Evolutionary conservation across 2,329 filamentous ascomycete genomes (phyloP).

Genomic region (Drechslerella dactyloides): DNA sequence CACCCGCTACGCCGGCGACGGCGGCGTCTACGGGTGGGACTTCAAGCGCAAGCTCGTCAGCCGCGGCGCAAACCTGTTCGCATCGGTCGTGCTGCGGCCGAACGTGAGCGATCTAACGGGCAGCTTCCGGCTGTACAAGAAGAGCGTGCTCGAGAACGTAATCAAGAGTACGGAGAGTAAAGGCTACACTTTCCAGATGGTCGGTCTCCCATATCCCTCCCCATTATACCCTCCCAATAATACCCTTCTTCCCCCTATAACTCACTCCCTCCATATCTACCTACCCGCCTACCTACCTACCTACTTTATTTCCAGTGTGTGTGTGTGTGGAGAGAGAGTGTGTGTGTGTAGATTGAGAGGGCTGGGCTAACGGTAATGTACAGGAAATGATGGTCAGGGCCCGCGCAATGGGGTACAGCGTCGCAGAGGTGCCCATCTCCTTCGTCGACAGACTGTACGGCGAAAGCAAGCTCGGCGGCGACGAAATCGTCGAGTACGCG

Average conservation of each 20-base stretch:
- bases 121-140: constrained; percentile 94
- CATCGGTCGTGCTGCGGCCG: constrained; percentile 88
- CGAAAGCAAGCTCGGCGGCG: constrained; percentile 89
- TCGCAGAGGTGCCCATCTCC: constrained; percentile 92
- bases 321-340: background rate
- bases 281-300: constrained; percentile 19
- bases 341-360: background rate
- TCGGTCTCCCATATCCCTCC: constrained; percentile 22
- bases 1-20: constrained; percentile 86
- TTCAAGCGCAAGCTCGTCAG: constrained; percentile 80
- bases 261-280: no score
- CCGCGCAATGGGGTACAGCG: constrained; percentile 91
- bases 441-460: constrained; percentile 97
- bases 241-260: no score
- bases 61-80: constrained; percentile 90
- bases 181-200: constrained; percentile 98
- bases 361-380: background rate
- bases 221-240: no score
- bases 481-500: constrained; percentile 95
- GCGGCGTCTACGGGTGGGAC: constrained; percentile 96
- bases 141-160: constrained; percentile 82
- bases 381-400: constrained; percentile 93
- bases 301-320: background rate
- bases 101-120: constrained; percentile 96
- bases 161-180: constrained; percentile 92